Conservation (phyloP, 768 basidiomycete genomes). For the Phlebiopsis flavidoalba region DNA sequence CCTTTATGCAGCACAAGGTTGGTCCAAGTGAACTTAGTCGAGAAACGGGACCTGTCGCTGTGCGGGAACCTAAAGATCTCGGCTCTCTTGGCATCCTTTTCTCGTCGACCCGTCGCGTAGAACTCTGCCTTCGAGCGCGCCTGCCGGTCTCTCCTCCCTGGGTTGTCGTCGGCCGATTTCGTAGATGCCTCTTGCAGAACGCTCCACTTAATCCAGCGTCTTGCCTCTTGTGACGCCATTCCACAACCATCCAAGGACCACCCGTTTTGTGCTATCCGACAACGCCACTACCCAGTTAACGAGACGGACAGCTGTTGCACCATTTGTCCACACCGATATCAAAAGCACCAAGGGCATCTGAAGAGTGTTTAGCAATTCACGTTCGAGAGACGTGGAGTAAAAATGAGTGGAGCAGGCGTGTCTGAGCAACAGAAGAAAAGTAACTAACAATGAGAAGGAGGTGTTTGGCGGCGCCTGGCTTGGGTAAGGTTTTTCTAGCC, state of each 20-base stretch:
- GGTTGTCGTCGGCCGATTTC: constrained; percentile 17
- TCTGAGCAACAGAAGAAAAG: constrained; percentile 58
- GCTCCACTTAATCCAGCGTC: constrained; percentile 66
- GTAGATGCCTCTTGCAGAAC: constrained; percentile 32
- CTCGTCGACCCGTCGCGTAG: constrained; percentile 6
- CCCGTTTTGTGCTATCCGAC: too few relatives aligned
- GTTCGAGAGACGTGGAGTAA: constrained; percentile 80
- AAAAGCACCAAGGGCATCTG: constrained; percentile 71
- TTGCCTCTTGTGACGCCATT: constrained; percentile 83
- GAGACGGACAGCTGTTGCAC: constrained; percentile 98
- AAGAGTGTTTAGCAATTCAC: constrained; percentile 74
- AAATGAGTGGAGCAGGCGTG: constrained; percentile 73
- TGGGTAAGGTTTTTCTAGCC: constrained; percentile 38
- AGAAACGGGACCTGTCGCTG: constrained; percentile 7
- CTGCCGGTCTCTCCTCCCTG: constrained; percentile 24
- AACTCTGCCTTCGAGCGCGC: background rate
- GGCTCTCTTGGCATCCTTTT: constrained; percentile 7
- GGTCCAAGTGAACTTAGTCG: constrained; percentile 18
- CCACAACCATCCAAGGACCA: too few relatives aligned
- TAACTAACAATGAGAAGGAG: constrained; percentile 50
- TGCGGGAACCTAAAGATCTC: constrained; percentile 6
- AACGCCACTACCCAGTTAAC: too few relatives aligned
- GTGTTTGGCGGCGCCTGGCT: constrained; percentile 28
- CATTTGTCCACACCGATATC: constrained; percentile 93
- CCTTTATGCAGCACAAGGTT: constrained; percentile 21